phyloP scores from a whole-genome alignment of 2,329 filamentous ascomycete species.

The Talaromyces pinophilus region DNA sequence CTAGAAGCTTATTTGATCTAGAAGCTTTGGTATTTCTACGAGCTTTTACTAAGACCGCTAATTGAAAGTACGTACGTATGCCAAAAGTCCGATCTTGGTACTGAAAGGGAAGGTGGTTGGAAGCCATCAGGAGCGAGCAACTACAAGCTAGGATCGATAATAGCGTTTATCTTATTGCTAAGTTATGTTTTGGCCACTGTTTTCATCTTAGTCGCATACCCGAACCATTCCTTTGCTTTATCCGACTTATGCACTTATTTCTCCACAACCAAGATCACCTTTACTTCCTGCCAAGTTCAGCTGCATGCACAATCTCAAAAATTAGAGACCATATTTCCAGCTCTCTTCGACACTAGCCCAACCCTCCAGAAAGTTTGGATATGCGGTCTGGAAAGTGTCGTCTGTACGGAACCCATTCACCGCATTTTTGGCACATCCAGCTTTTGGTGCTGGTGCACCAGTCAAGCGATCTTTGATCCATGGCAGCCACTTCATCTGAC shows the following conservation, averaged over 20 bases:
- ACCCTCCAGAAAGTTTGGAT: slow-evolving; percentile 16
- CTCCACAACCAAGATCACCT: background rate
- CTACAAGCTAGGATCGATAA: background rate
- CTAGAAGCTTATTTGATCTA: background rate
- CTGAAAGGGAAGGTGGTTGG: background rate
- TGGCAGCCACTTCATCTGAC: slow-evolving; percentile 20
- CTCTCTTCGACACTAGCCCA: slow-evolving; percentile 17
- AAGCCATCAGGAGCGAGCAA: background rate
- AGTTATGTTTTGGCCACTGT: background rate
- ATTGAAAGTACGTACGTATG: background rate
- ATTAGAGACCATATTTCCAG: slow-evolving; percentile 17
- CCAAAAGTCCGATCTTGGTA: background rate
- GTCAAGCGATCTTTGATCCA: slow-evolving; percentile 19
- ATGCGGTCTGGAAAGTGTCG: slow-evolving; percentile 10
- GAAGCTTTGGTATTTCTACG: background rate
- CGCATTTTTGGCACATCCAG: slow-evolving; percentile 12
- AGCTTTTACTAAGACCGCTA: background rate
- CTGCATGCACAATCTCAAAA: no score
- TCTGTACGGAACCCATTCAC: slow-evolving; percentile 18
- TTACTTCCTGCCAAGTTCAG: background rate
- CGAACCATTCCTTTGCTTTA: background rate
- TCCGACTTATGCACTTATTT: background rate
- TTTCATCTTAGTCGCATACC: background rate
- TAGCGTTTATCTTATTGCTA: background rate
- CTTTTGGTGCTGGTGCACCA: background rate